Conservation (phyloP, 2,329 filamentous ascomycete genomes). For the Fusarium sp. region DNA sequence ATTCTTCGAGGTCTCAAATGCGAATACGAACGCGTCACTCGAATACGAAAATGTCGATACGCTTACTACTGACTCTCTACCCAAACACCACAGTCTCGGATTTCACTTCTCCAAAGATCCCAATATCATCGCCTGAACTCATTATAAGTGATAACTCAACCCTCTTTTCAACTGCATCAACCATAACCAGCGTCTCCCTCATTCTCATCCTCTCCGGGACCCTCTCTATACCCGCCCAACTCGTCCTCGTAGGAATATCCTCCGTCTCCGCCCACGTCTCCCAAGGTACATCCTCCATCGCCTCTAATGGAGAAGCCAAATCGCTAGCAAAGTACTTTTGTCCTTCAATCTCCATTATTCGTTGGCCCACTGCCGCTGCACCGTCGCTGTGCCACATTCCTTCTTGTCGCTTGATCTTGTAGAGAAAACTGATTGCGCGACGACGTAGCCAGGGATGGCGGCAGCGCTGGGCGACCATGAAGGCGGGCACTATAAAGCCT, state of each 20-base stretch:
- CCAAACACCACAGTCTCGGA: slow-evolving; percentile 28
- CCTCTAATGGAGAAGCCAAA: background rate
- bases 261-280: slow-evolving; percentile 34
- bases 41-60: slow-evolving; percentile 4
- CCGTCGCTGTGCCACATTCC: slow-evolving; percentile 47
- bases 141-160: slow-evolving; percentile 37
- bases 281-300: slow-evolving; percentile 29
- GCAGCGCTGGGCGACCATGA: slow-evolving; percentile 41
- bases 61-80: background rate
- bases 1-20: background rate
- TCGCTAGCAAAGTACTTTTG: slow-evolving; percentile 31
- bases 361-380: slow-evolving; percentile 34
- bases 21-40: slow-evolving; percentile 29
- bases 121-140: slow-evolving; percentile 28
- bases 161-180: slow-evolving; percentile 22
- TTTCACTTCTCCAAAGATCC: slow-evolving; percentile 18
- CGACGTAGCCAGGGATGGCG: slow-evolving; percentile 45
- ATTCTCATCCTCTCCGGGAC: slow-evolving; percentile 36
- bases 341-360: slow-evolving; percentile 37
- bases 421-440: slow-evolving; percentile 39
- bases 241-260: slow-evolving; percentile 9
- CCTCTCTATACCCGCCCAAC: slow-evolving; percentile 35
- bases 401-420: slow-evolving; percentile 43
- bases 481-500: slow-evolving; percentile 46
- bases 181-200: slow-evolving; percentile 39